Percentiles rank a stretch among this genome's conserved stretches.
phyloP scores from a whole-genome alignment of 306 rosid genomes.

The Lupinus albus region DNA sequence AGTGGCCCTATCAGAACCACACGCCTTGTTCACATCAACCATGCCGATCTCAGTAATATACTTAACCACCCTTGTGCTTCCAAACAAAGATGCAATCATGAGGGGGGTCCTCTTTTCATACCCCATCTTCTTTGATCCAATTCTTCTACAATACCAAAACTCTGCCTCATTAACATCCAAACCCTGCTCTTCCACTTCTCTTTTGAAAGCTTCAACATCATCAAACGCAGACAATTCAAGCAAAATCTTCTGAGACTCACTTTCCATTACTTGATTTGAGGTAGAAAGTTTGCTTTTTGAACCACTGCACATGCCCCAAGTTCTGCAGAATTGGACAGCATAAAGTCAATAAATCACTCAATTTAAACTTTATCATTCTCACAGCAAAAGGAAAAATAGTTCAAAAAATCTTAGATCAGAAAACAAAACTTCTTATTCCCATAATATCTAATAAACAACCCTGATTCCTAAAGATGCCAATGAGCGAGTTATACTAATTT shows the following conservation, averaged over 20 bases:
- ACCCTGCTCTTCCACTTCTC: constrained; percentile 72
- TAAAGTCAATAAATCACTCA: constrained; percentile 39
- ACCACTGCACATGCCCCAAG: constrained; percentile 73
- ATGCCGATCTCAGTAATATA: constrained; percentile 59
- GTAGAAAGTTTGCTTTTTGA: constrained; percentile 58
- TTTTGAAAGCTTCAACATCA: constrained; percentile 70
- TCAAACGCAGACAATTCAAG: constrained; percentile 83
- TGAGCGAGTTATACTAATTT: not conserved
- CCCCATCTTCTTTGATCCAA: constrained; percentile 92
- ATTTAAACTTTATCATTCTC: constrained; percentile 4
- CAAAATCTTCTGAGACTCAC: constrained; percentile 59
- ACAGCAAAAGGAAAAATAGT: not conserved
- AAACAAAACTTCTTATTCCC: constrained; percentile 13
- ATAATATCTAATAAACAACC: constrained; percentile 11
- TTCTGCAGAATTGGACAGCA: constrained; percentile 56
- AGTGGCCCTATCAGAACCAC: constrained; percentile 80
- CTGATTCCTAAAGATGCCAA: constrained; percentile 9
- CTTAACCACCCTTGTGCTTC: constrained; percentile 69
- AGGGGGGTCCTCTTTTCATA: constrained; percentile 86
- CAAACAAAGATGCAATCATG: constrained; percentile 91
- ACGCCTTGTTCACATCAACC: constrained; percentile 71
- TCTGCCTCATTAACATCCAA: constrained; percentile 62
- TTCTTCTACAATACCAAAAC: constrained; percentile 89
- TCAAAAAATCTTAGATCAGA: not conserved
- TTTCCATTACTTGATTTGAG: constrained; percentile 62